A percentile compares a stretch with the other conserved stretches of the same genome.
Evolutionary conservation across 1,284 basidiomycete genomes (phyloP).

Genomic region (Dichomitus squalens): DNA sequence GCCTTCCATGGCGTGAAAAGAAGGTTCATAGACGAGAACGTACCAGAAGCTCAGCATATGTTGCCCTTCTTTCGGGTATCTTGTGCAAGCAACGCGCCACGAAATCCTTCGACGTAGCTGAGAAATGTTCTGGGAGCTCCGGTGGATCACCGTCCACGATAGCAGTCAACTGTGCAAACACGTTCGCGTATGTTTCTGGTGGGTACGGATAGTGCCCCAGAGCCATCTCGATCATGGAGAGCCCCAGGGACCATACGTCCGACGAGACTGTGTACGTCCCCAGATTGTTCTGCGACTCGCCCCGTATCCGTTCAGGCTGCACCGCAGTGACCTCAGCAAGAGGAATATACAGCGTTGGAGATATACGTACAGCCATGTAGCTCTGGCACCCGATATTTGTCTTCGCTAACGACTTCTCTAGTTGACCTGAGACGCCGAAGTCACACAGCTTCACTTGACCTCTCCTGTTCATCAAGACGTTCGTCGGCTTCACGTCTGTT

Average conservation of each 20-base stretch:
- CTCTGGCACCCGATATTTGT: conserved; percentile 99
- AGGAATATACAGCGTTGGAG: neutral
- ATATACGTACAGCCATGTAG: conserved; percentile 91
- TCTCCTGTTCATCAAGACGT: conserved; percentile 88
- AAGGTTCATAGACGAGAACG: conserved; percentile 28
- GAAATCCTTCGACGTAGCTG: conserved; percentile 58
- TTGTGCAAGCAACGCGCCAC: conserved; percentile 73
- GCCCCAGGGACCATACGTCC: conserved; percentile 98
- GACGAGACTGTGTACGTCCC: conserved; percentile 96
- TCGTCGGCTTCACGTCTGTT: conserved; percentile 95
- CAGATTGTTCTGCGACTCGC: conserved; percentile 85
- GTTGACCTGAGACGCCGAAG: conserved; percentile 97
- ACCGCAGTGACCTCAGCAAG: neutral
- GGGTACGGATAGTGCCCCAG: conserved; percentile 95
- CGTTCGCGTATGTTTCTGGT: conserved; percentile 97
- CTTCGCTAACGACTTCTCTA: conserved; percentile 95
- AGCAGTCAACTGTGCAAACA: conserved; percentile 94
- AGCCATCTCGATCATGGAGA: conserved; percentile 93
- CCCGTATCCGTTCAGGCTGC: conserved; percentile 94
- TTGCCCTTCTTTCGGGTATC: conserved; percentile 77
- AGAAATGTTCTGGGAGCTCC: conserved; percentile 66
- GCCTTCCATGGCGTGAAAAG: neutral
- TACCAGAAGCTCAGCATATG: conserved; percentile 82
- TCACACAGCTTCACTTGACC: conserved; percentile 96
- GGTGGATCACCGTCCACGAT: conserved; percentile 96